These are phyloP conservation scores for Clitopilus passeckerianus DNA, from an alignment of 768 basidiomycete genomes.

Conservation along the genomic window DNA sequence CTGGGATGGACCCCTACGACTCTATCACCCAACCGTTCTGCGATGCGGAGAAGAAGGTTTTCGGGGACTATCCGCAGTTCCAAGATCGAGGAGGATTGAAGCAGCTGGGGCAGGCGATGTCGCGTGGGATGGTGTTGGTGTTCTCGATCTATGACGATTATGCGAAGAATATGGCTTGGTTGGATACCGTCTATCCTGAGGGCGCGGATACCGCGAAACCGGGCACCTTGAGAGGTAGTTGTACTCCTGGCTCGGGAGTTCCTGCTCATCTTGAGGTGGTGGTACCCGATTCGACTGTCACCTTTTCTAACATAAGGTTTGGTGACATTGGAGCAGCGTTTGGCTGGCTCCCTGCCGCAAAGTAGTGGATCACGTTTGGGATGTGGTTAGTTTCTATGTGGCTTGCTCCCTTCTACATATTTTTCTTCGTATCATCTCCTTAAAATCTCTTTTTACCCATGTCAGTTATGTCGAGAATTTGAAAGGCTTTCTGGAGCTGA, in stretches of 20 bases:
- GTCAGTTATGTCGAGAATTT: no score
- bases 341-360: no score
- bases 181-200: constrained; percentile 45
- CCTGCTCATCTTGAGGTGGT: constrained; percentile 37
- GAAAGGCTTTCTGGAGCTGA: no score
- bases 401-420: no score
- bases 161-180: constrained; percentile 50
- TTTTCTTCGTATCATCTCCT: no score
- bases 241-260: constrained; percentile 40
- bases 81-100: constrained; percentile 35
- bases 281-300: constrained; percentile 35
- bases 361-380: no score
- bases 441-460: no score
- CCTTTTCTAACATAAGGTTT: constrained; percentile 51
- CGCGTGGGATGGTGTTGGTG: constrained; percentile 42
- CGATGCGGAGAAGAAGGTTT: constrained; percentile 38
- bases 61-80: constrained; percentile 44
- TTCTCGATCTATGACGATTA: constrained; percentile 53
- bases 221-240: constrained; percentile 46
- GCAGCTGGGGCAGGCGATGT: constrained; percentile 27
- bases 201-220: constrained; percentile 24
- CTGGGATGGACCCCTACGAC: constrained; percentile 34
- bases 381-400: no score
- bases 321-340: constrained; percentile 31
- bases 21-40: constrained; percentile 48